phyloP scores from a whole-genome alignment of 441 rosid genomes.

The Pelargonium fulgidum region DNA sequence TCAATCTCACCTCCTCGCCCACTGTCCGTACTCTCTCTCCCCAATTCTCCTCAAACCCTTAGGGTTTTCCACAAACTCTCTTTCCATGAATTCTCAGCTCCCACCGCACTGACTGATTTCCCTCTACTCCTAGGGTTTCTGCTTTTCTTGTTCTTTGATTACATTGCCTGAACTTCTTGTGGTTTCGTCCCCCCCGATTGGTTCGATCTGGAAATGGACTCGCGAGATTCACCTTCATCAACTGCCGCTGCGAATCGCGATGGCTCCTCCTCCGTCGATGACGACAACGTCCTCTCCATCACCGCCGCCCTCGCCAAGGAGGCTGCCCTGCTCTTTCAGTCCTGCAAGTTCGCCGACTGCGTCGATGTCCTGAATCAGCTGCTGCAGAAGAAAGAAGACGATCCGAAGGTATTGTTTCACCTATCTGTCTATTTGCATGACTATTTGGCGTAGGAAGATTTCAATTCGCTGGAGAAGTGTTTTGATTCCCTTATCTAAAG shows the following conservation, averaged over 20 bases:
- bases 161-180: slow-evolving; percentile 1
- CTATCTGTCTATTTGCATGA: neutral
- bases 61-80: neutral
- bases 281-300: slow-evolving; percentile 43
- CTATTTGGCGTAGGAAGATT: neutral
- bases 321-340: slow-evolving; percentile 65
- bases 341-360: slow-evolving; percentile 64
- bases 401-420: slow-evolving; percentile 60
- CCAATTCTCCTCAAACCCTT: slow-evolving; percentile 4
- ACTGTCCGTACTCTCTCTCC: neutral
- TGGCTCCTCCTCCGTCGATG: slow-evolving; percentile 34
- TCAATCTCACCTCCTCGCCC: neutral
- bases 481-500: neutral
- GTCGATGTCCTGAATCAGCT: slow-evolving; percentile 60
- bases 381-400: slow-evolving; percentile 52
- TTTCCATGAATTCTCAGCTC: neutral
- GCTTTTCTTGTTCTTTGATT: neutral
- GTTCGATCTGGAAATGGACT: slow-evolving; percentile 61
- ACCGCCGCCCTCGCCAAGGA: slow-evolving; percentile 63
- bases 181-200: slow-evolving; percentile 12
- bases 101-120: neutral
- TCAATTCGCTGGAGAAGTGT: neutral
- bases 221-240: slow-evolving; percentile 42
- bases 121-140: neutral
- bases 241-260: slow-evolving; percentile 34